Conservation (phyloP, 345 rosid species). For the Gossypium ekmanianum region DNA sequence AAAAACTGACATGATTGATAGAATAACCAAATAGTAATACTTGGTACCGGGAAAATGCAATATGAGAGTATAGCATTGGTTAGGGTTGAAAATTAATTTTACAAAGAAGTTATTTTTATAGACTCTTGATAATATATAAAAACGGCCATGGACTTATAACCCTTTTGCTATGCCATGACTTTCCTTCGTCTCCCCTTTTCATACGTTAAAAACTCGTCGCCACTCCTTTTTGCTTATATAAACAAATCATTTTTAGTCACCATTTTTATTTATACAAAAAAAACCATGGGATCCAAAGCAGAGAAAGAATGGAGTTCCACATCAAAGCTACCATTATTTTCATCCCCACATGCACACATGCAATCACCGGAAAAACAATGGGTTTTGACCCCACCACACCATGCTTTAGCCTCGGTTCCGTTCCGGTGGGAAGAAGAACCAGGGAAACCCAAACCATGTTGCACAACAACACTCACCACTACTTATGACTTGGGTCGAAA, state of each 20-base stretch:
- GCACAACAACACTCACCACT: conserved; percentile 20
- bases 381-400: conserved; percentile 54
- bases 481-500: conserved; percentile 32
- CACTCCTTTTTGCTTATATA: background rate
- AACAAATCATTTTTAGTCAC: background rate
- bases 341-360: conserved; percentile 29
- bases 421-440: conserved; percentile 91
- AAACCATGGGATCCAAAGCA: conserved; percentile 27
- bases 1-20: no score
- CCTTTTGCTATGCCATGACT: background rate
- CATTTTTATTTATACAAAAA: background rate
- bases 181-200: background rate
- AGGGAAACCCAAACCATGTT: conserved; percentile 68
- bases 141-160: background rate
- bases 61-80: no score
- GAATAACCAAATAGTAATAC: no score
- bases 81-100: no score
- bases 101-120: no score
- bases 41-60: no score
- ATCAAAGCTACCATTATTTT: conserved; percentile 38
- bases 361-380: conserved; percentile 57
- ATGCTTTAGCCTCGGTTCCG: conserved; percentile 64
- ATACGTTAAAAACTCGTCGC: background rate
- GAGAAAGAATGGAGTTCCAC: conserved; percentile 22
- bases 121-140: background rate